Conservation (phyloP, 176 grass and related monocot genomes). For the Puccinellia tenuiflora region DNA sequence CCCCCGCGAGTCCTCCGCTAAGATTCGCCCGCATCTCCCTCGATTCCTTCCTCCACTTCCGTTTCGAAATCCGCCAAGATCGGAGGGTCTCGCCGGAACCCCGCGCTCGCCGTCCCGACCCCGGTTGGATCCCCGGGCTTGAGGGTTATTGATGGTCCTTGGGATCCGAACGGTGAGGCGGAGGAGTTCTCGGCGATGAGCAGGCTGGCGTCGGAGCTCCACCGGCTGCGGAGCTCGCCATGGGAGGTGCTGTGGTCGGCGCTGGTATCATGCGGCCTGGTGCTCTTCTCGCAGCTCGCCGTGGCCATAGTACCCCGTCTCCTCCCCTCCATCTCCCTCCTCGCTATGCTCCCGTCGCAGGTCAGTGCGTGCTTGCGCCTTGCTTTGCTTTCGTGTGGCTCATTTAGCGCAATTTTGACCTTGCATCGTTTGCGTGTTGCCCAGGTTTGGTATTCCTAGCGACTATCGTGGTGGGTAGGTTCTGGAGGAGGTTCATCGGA, state of each 20-base stretch:
- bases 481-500: slow-evolving; percentile 67
- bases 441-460: slow-evolving; percentile 66
- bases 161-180: slow-evolving; percentile 8
- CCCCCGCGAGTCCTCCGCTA: slow-evolving; percentile 22
- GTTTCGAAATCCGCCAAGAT: slow-evolving; percentile 26
- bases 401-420: not conserved
- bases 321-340: slow-evolving; percentile 64
- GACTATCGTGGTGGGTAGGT: slow-evolving; percentile 61
- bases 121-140: slow-evolving; percentile 21
- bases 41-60: slow-evolving; percentile 1
- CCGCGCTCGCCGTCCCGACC: not conserved
- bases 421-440: slow-evolving; percentile 8
- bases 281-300: slow-evolving; percentile 70
- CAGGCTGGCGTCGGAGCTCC: slow-evolving; percentile 52
- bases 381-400: not conserved
- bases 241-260: slow-evolving; percentile 61
- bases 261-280: slow-evolving; percentile 58
- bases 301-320: slow-evolving; percentile 77
- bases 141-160: slow-evolving; percentile 32
- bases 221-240: slow-evolving; percentile 57
- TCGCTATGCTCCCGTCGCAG: slow-evolving; percentile 85
- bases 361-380: slow-evolving; percentile 17
- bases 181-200: slow-evolving; percentile 46
- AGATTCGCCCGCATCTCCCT: slow-evolving; percentile 32
- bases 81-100: not conserved